Conservation (phyloP, 305 asterid genomes). For the Fraxinus platypoda region DNA sequence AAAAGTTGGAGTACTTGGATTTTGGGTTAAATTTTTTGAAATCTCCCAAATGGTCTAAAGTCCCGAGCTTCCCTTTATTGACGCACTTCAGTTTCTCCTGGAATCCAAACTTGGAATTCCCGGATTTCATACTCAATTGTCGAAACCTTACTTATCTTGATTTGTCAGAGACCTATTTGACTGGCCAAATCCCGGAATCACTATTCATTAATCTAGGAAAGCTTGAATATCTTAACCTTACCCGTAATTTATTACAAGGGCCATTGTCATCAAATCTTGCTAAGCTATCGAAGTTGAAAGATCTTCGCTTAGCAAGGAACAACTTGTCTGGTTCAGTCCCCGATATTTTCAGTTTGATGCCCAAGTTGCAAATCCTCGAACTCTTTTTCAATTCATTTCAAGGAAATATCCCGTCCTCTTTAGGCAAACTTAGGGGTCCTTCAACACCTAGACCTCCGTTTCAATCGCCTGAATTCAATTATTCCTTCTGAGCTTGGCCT, state of each 20-base stretch:
- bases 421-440: constrained; percentile 45
- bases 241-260: constrained; percentile 37
- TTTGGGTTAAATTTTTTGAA: constrained; percentile 42
- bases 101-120: constrained; percentile 43
- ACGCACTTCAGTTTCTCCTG: constrained; percentile 30
- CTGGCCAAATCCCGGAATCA: constrained; percentile 44
- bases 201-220: constrained; percentile 32
- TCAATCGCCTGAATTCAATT: constrained; percentile 33
- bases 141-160: constrained; percentile 42
- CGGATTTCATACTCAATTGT: constrained; percentile 38
- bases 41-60: constrained; percentile 50
- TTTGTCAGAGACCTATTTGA: constrained; percentile 32
- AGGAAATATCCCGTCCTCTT: constrained; percentile 48
- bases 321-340: constrained; percentile 34
- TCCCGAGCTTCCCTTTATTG: constrained; percentile 36
- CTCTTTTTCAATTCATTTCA: constrained; percentile 36
- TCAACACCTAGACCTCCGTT: constrained; percentile 31
- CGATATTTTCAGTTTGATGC: constrained; percentile 24
- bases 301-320: constrained; percentile 29
- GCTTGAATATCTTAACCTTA: constrained; percentile 43
- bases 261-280: constrained; percentile 31
- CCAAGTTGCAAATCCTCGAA: constrained; percentile 33
- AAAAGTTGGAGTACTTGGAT: constrained; percentile 36
- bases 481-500: constrained; percentile 61
- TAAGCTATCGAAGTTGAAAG: constrained; percentile 40